Conservation (phyloP, 345 rosid genomes). For the Populus pruinosa region DNA sequence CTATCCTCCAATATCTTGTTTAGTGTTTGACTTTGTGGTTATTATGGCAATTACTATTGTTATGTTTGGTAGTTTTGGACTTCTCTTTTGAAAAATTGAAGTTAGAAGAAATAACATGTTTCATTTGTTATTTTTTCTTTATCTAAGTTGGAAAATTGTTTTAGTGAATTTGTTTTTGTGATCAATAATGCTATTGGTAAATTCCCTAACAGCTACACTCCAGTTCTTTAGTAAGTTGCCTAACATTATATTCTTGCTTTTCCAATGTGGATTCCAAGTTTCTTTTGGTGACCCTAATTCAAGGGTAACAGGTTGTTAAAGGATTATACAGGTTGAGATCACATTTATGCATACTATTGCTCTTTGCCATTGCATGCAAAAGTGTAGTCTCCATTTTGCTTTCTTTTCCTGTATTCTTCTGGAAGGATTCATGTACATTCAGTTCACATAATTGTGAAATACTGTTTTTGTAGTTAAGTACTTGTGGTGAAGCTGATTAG, state of each 20-base stretch:
- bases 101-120: neutral
- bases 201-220: neutral
- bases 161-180: neutral
- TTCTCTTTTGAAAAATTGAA: neutral
- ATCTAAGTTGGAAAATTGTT: neutral
- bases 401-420: neutral
- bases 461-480: neutral
- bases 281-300: neutral
- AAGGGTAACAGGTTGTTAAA: neutral
- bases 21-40: neutral
- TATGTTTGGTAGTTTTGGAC: neutral
- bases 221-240: neutral
- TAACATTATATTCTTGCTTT: neutral
- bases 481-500: neutral
- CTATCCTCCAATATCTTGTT: neutral
- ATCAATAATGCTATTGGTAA: neutral
- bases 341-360: neutral
- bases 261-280: neutral
- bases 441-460: neutral
- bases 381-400: neutral
- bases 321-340: neutral
- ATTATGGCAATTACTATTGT: neutral
- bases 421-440: neutral
- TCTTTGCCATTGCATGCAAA: neutral
- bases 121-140: neutral